phyloP scores from a whole-genome alignment of 345 rosid species.

The Aquilaria sinensis region DNA sequence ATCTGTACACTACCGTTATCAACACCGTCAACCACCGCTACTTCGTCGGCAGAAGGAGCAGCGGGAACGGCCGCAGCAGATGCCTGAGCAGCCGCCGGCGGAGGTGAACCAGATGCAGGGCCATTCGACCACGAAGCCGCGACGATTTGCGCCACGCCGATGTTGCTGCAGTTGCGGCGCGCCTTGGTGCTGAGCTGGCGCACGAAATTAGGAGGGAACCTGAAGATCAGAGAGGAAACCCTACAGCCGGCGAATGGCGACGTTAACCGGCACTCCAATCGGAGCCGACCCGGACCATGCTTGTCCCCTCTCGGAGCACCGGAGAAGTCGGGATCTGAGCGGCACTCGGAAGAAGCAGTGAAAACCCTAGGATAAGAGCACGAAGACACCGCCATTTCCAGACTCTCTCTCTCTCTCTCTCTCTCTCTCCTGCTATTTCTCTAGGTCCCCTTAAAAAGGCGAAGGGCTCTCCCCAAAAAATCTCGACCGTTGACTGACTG shows the following conservation, averaged over 20 bases:
- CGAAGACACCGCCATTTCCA: slow-evolving; percentile 47
- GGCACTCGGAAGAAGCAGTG: slow-evolving; percentile 46
- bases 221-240: slow-evolving; percentile 61
- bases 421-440: not conserved
- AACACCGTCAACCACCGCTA: slow-evolving; percentile 35
- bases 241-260: slow-evolving; percentile 43
- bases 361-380: slow-evolving; percentile 23
- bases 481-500: not conserved
- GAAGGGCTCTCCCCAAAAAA: not conserved
- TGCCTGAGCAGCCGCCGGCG: slow-evolving; percentile 49
- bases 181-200: slow-evolving; percentile 96
- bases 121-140: slow-evolving; percentile 95
- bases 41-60: slow-evolving; percentile 35
- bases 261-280: slow-evolving; percentile 2
- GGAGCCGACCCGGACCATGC: slow-evolving; percentile 26
- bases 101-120: slow-evolving; percentile 31
- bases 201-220: slow-evolving; percentile 92
- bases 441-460: slow-evolving; percentile 1
- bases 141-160: slow-evolving; percentile 97
- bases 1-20: slow-evolving; percentile 48
- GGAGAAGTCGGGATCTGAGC: slow-evolving; percentile 62
- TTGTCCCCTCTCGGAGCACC: slow-evolving; percentile 30
- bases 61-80: slow-evolving; percentile 35
- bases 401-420: slow-evolving; percentile 5
- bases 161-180: slow-evolving; percentile 97